Evolutionary conservation across 495 filamentous ascomycete species (phyloP), one percentile per base, ranked within the genome.

Genomic region (Neurospora sublineolata): DNA sequence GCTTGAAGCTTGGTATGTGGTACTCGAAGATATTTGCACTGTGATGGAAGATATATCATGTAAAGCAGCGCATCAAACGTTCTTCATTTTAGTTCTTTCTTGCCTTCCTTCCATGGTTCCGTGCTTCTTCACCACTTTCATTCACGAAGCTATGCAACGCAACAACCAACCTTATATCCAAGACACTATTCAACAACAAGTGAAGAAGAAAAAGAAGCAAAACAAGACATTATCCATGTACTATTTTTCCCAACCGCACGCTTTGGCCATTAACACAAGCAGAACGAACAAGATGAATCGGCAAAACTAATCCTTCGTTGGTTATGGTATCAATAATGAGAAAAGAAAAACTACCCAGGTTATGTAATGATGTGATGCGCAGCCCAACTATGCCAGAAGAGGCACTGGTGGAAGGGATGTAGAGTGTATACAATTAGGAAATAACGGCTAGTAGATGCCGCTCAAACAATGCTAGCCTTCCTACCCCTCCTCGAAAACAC

Each of bases 391-490:
- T 46, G 42, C n/a, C 42, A 20, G 42, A 46, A 46, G 42, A 46
- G 42, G 0, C n/a, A 46, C 42, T 10, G 18, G 42, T 20, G 9
- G 20, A 4, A 27, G 11, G n/a, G 20, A 58, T 60, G 46, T 60
- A 60, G 46, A 16, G 23, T 60, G 23, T 60, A 60, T 30, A 23
- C 46, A 52, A 20, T 46, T 20, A 20, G 20, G 9, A 58, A 58
- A 58, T 6, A 27, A 27, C 2, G 12, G 44, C 10, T 12, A 52
- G 9, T 23, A 23, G 23, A 30, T 64, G 14, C 20, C 18, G 12
- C 64, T 69, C 40, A 77, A 58, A 75, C 74, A 64, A 75, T 41
- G 71, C 73, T 78, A 12, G 72, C n/a, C 76, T 78, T 79, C 75
- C 74, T 77, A 27, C 76, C 69, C 60, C 76, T 71, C 60, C 76